These are phyloP conservation scores for Eucalyptus decipiens DNA, from an alignment of 345 rosid species.

Conservation along the genomic window DNA sequence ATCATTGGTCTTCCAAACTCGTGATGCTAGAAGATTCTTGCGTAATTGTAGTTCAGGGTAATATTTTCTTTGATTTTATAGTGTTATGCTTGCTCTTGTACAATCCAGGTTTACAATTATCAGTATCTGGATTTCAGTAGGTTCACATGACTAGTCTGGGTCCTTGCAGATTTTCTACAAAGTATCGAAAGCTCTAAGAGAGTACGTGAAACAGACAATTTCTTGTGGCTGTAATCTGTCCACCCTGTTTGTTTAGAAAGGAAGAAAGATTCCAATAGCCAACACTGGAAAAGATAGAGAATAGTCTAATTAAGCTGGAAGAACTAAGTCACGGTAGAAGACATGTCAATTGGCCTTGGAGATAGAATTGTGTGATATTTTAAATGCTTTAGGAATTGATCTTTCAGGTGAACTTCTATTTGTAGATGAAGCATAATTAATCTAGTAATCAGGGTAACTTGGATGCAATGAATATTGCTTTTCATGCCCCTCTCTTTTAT, in stretches of 20 bases:
- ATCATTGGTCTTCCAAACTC: not conserved
- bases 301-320: not conserved
- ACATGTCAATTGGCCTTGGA: not conserved
- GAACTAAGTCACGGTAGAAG: not conserved
- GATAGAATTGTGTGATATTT: not conserved
- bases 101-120: not conserved
- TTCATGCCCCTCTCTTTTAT: not conserved
- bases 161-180: not conserved
- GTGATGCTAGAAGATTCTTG: not conserved
- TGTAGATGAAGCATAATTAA: not conserved
- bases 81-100: not conserved
- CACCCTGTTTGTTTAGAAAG: not conserved
- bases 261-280: not conserved
- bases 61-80: not conserved
- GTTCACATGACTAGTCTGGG: not conserved
- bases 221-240: not conserved
- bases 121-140: not conserved
- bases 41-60: not conserved
- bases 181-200: not conserved
- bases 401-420: not conserved
- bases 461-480: not conserved
- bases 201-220: not conserved
- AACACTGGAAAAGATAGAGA: not conserved
- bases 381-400: not conserved
- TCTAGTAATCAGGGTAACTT: not conserved